phyloP scores from a whole-genome alignment of 495 filamentous ascomycete species.

The Glarea lozoyensis region DNA sequence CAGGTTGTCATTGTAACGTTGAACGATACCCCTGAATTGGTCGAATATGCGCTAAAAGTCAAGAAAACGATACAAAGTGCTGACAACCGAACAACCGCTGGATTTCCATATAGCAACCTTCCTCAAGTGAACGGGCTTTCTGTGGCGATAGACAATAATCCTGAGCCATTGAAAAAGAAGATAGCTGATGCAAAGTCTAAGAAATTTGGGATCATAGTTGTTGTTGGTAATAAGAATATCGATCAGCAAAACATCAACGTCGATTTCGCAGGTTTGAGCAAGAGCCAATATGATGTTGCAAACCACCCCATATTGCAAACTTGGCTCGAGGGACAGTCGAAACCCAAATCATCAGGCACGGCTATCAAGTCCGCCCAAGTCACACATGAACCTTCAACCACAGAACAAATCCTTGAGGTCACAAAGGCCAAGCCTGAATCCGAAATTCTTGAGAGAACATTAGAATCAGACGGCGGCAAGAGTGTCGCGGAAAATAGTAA shows the following conservation, averaged over 20 bases:
- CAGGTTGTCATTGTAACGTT: conserved; percentile 75
- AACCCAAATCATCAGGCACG: too few relatives aligned
- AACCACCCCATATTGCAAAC: background rate
- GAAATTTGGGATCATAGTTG: conserved; percentile 66
- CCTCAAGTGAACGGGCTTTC: conserved; percentile 10
- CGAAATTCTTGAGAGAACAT: too few relatives aligned
- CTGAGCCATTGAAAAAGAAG: conserved; percentile 56
- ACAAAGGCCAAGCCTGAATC: too few relatives aligned
- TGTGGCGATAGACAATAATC: conserved; percentile 64
- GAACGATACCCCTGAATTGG: conserved; percentile 50
- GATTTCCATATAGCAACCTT: background rate
- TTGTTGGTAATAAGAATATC: conserved; percentile 55
- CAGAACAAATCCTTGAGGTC: too few relatives aligned
- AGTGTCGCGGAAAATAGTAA: too few relatives aligned
- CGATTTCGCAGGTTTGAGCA: conserved; percentile 17
- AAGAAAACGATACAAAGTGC: conserved; percentile 26
- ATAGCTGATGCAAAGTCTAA: conserved; percentile 61
- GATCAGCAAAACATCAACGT: conserved; percentile 3
- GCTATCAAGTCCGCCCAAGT: too few relatives aligned
- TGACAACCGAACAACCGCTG: background rate
- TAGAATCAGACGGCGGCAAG: too few relatives aligned
- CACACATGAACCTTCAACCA: too few relatives aligned
- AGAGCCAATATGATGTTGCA: conserved; percentile 1
- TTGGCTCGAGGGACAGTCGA: too few relatives aligned
- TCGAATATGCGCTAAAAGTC: conserved; percentile 45